Conservation (phyloP, 2,329 filamentous ascomycete species). For the Orbilia ellipsospora region DNA sequence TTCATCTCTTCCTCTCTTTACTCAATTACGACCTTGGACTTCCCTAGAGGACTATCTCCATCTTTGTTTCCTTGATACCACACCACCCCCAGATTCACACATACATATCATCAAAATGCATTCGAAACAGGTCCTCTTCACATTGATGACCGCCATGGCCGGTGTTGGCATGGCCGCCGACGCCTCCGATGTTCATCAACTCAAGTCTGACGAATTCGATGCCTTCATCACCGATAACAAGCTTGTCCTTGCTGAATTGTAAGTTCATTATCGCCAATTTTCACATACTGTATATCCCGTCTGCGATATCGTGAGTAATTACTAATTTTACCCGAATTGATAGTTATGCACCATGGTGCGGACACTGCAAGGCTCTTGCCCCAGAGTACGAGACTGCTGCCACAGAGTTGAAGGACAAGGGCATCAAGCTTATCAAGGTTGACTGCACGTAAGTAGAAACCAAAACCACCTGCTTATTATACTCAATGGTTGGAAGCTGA, state of each 20-base stretch:
- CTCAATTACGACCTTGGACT: constrained; percentile 1
- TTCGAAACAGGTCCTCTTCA: constrained; percentile 41
- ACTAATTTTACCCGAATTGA: constrained; percentile 61
- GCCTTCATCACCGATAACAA: constrained; percentile 86
- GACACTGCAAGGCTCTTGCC: constrained; percentile 82
- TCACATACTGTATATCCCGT: background rate
- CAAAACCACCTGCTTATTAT: background rate
- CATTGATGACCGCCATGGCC: constrained; percentile 64
- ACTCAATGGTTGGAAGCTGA: constrained; percentile 22
- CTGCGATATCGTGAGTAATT: constrained; percentile 1
- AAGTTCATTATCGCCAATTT: constrained; percentile 63
- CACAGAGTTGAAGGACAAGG: constrained; percentile 85
- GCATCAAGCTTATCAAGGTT: constrained; percentile 84
- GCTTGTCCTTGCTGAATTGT: constrained; percentile 93
- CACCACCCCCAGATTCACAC: constrained; percentile 20
- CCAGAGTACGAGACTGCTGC: constrained; percentile 91
- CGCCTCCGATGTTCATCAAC: constrained; percentile 80
- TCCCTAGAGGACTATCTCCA: constrained; percentile 4
- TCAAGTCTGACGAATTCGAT: constrained; percentile 88
- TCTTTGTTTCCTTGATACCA: constrained; percentile 11
- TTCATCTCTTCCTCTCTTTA: constrained; percentile 30
- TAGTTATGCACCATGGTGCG: constrained; percentile 92
- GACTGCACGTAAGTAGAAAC: constrained; percentile 56
- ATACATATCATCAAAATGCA: constrained; percentile 38
- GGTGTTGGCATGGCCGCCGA: constrained; percentile 72